Conservation (phyloP, 2,329 filamentous ascomycete species). For the Tolypocladium sp. region DNA sequence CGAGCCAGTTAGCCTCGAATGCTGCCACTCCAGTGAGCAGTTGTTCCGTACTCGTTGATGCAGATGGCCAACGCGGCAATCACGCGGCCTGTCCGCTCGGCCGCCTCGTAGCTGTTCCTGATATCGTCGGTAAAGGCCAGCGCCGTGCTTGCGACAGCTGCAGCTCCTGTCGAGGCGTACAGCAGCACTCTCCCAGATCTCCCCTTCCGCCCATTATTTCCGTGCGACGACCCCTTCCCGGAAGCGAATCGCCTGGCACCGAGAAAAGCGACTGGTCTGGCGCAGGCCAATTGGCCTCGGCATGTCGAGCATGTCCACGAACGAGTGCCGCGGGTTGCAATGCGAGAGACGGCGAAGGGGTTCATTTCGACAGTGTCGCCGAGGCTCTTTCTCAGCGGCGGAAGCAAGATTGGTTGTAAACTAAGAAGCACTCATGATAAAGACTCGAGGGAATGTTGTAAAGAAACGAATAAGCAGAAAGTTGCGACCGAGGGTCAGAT, state of each 20-base stretch:
- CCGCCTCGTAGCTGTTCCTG: constrained; percentile 65
- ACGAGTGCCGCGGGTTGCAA: constrained; percentile 25
- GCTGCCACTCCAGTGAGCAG: not conserved
- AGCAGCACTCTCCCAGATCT: constrained; percentile 26
- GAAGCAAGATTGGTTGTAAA: not conserved
- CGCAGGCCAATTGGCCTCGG: constrained; percentile 26
- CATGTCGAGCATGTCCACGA: constrained; percentile 39
- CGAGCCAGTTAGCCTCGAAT: not conserved
- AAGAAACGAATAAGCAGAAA: not conserved
- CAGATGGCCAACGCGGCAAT: constrained; percentile 64
- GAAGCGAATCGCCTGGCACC: constrained; percentile 20
- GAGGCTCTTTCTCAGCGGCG: not conserved
- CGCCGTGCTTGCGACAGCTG: constrained; percentile 35
- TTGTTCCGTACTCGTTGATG: constrained; percentile 69
- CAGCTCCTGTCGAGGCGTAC: constrained; percentile 42
- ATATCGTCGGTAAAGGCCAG: constrained; percentile 58
- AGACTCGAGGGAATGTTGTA: not conserved
- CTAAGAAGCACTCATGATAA: constrained; percentile 6
- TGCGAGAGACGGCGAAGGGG: constrained; percentile 26
- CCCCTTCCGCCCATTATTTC: constrained; percentile 9
- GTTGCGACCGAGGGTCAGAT: not conserved
- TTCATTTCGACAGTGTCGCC: constrained; percentile 26
- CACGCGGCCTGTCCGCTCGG: constrained; percentile 71
- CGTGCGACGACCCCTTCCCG: constrained; percentile 12
- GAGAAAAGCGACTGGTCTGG: constrained; percentile 17